Percentiles rank a stretch among this genome's conserved stretches.
These are phyloP conservation scores for Cylindrodendrum hubeiense DNA, from an alignment of 2,329 filamentous ascomycete genomes.

Conservation along the genomic window DNA sequence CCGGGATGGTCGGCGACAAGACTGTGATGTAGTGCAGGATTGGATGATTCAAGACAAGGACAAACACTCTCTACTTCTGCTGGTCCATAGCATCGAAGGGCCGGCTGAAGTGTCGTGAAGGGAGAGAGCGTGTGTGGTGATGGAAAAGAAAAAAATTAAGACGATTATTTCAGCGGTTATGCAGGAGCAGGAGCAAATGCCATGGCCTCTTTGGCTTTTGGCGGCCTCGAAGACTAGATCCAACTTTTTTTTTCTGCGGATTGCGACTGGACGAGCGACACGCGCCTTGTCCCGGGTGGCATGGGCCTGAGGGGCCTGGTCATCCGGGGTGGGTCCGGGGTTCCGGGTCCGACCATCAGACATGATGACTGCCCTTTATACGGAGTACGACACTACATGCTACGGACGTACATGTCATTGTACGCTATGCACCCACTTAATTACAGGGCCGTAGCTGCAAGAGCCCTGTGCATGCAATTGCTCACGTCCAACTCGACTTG, in stretches of 20 bases:
- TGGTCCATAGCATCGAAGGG: neutral
- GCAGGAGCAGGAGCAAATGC: conserved; percentile 5
- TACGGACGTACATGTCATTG: neutral
- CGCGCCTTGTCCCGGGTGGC: neutral
- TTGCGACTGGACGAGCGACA: conserved; percentile 12
- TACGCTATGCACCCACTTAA: neutral
- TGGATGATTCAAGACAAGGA: neutral
- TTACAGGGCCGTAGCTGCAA: too few relatives aligned
- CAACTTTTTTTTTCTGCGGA: conserved; percentile 25
- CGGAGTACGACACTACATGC: neutral
- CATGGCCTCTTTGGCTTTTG: conserved; percentile 14
- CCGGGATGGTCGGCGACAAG: conserved; percentile 8
- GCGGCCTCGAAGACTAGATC: conserved; percentile 16
- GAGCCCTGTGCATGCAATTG: neutral
- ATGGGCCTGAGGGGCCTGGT: neutral
- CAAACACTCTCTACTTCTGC: neutral
- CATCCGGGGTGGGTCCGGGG: neutral
- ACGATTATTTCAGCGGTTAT: conserved; percentile 13
- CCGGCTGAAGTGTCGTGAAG: neutral
- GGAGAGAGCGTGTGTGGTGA: neutral
- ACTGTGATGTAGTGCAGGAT: neutral
- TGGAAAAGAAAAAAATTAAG: conserved; percentile 5
- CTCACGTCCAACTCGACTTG: neutral
- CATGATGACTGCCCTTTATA: neutral
- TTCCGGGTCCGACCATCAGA: neutral